Base-by-base conservation (phyloP, 2,329 filamentous ascomycete genomes). In the Pseudophaeomoniella oleicola region DNA sequence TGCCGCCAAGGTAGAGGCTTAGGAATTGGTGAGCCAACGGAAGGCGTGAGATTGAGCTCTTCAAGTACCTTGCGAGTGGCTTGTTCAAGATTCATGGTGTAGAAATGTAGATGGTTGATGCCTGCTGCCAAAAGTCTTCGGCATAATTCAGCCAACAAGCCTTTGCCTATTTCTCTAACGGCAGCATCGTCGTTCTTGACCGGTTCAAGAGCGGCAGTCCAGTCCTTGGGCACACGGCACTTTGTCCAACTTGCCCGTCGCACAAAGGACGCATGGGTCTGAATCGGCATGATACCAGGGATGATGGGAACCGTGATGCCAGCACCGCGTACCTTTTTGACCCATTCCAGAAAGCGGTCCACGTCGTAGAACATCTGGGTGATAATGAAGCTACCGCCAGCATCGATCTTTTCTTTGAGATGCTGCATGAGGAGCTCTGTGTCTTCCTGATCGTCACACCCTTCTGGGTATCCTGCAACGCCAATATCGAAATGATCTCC, bases 301-400 rank as follows among this genome's bases (percentile, higher is more conserved):
- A 92, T 72, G 46, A 93, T 90, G 12, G 83, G 83, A 19, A 90
- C 67, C 16, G 64, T 78, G 52, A 98, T 88, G 34, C 90, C 90
- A 51, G 75, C 78, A 36, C 78, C 84, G 35, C 87, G 80, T 40
- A 88, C 86, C 55, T 83, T 90, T 47, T 73, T 67, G 27, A 92
- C 81, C 90, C 90, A 98, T 37, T 78, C 72, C 37, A 96, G 62
- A 60, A 98, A 98, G 54, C 90, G 88, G 52, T 98, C 88, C 35
- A 76, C 87, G 52, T 98, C 88, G 66, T 98, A 98, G 63, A 96
- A 96, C 90, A 98, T 98, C 63, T 98, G 90, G 0, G 90, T 96
- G 37, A 98, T 83, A 44, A 98, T 82, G 56, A 96, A 98, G 4
- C 81, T 80, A 43, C 81, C 87, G 36, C 90, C 90, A 40, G 84